Base-by-base conservation (phyloP, 2,329 filamentous ascomycete genomes). In the Pestalotiopsis sp. region DNA sequence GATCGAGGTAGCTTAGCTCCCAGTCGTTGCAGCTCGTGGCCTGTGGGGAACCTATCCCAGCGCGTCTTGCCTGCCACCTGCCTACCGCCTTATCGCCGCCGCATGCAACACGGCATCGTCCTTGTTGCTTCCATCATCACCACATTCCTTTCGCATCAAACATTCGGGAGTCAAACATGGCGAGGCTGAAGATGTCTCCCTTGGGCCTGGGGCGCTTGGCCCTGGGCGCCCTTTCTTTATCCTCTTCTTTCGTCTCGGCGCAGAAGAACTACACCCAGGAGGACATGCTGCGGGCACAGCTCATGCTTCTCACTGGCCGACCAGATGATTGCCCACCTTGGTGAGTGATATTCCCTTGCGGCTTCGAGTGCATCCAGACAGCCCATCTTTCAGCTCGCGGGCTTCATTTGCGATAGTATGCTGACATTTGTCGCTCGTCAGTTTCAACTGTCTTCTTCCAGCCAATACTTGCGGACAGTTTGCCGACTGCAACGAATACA, bases 391-490 rank as follows among this genome's bases (percentile, higher is more conserved):
- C n/a, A 25, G 25, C 14, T n/a, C 20, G 41, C 49, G 20, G 4
- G 70, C 67, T 66, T 75, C 76, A 20, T 45, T 74, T 56, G 9
- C 65, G 36, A 49, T 1, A 63, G 56, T 56, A 52, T 67, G 63
- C 74, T 77, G 69, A 79, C 67, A 9, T n/a, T 41, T 49, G 12
- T 13, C 75, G 69, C 80, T 78, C 11, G 76, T 75, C 72, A 95
- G 96, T 85, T 99, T 99, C 87, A 98, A 99, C 88, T 99, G 96
- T 84, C 92, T 98, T 69, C 89, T 99, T 17, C 95, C 96, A 36
- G 94, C 93, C 71, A 97, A 97, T 80, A 91, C 90, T 71, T 99
- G 96, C 81, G 90, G 93, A 71, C 96, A 99, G 82, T 99, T 92
- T 79, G 92, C 94, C 45, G 87, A 90, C 41, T 99, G 96, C 81